Conservation (phyloP, 257 asterid species). For the Gentiana macrophylla region DNA sequence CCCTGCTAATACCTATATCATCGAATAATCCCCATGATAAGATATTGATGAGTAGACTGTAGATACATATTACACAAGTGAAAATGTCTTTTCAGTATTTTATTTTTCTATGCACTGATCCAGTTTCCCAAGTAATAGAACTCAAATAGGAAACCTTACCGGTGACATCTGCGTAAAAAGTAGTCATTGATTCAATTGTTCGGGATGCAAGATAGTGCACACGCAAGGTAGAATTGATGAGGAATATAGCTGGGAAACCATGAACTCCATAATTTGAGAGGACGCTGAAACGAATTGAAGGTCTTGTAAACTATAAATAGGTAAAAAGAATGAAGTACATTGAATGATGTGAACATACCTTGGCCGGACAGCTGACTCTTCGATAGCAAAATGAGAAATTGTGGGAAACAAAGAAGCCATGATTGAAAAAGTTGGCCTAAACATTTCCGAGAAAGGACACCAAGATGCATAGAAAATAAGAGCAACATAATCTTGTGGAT, state of each 20-base stretch:
- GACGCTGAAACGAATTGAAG: constrained; percentile 48
- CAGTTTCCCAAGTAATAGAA: background rate
- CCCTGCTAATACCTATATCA: constrained; percentile 29
- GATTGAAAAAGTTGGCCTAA: constrained; percentile 57
- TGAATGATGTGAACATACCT: constrained; percentile 43
- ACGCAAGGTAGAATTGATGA: constrained; percentile 74
- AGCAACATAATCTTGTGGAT: constrained; percentile 56
- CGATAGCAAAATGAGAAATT: constrained; percentile 82
- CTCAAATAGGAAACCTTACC: constrained; percentile 37
- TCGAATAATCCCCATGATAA: too few species aligned
- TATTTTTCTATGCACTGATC: too few species aligned
- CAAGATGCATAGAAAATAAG: constrained; percentile 89
- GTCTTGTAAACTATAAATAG: constrained; percentile 13
- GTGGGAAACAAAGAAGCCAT: constrained; percentile 74
- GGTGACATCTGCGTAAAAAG: constrained; percentile 59
- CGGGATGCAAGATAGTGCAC: constrained; percentile 78
- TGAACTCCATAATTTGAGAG: constrained; percentile 92
- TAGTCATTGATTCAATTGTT: constrained; percentile 57
- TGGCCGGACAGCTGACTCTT: constrained; percentile 89
- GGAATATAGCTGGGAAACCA: constrained; percentile 81
- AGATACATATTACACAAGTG: too few species aligned
- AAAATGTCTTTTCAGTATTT: too few species aligned
- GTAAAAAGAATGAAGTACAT: constrained; percentile 7
- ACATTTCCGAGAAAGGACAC: constrained; percentile 86
- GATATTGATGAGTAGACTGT: too few species aligned